A percentile compares a stretch with the other conserved stretches of the same genome.
phyloP scores from a whole-genome alignment of 2,329 filamentous ascomycete genomes.

The Venturia aucupariae region DNA sequence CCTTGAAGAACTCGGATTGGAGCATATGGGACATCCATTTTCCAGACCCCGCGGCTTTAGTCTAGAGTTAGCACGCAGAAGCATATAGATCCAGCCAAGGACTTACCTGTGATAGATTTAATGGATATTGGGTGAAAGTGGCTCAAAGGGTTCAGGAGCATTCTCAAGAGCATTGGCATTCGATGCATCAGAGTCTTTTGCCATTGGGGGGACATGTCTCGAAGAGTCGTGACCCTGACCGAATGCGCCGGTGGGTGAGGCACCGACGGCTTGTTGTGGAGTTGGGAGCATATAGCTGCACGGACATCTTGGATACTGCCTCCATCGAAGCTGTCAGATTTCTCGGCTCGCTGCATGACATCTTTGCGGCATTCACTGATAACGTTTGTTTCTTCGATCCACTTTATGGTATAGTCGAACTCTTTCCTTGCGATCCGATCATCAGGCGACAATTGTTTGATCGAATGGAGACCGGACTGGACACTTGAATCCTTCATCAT shows the following conservation, averaged over 20 bases:
- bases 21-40: constrained; percentile 41
- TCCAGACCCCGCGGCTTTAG: constrained; percentile 37
- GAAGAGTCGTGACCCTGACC: constrained; percentile 40
- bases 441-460: constrained; percentile 37
- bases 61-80: not conserved
- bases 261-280: constrained; percentile 40
- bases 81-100: not conserved
- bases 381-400: constrained; percentile 32
- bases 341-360: constrained; percentile 19
- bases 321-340: constrained; percentile 24
- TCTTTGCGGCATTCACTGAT: constrained; percentile 29
- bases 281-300: constrained; percentile 40
- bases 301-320: constrained; percentile 37
- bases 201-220: constrained; percentile 33
- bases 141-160: constrained; percentile 39
- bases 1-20: constrained; percentile 40
- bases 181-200: constrained; percentile 39
- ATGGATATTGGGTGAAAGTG: constrained; percentile 46
- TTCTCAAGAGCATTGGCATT: constrained; percentile 40
- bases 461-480: constrained; percentile 29
- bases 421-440: constrained; percentile 31
- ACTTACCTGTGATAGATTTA: constrained; percentile 33
- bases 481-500: constrained; percentile 29
- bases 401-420: constrained; percentile 28
- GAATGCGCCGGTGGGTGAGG: constrained; percentile 42